Evolutionary conservation across 208 protist genomes (phyloP).

Genomic region (Acanthamoeba culbertsoni): DNA sequence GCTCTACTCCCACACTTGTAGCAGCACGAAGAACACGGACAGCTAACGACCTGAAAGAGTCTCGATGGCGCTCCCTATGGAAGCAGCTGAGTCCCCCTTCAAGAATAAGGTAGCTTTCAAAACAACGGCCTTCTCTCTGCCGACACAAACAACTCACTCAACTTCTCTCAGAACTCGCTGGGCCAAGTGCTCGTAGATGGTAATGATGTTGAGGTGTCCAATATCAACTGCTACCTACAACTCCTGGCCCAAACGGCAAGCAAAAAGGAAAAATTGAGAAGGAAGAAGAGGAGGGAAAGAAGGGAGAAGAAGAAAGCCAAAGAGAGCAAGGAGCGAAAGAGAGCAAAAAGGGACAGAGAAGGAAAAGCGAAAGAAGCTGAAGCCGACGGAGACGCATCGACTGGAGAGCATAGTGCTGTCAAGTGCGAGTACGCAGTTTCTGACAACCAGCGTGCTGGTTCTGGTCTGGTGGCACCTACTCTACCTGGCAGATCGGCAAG

Average conservation of each 20-base stretch:
- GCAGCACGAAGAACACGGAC: not conserved
- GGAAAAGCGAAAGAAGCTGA: not conserved
- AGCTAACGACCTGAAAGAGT: not conserved
- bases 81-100: not conserved
- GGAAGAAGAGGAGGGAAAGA: not conserved
- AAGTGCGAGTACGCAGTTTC: no score
- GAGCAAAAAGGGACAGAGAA: not conserved
- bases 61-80: not conserved
- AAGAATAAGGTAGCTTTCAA: constrained; percentile 44
- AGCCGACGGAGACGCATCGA: not conserved
- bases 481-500: no score
- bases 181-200: not conserved
- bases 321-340: not conserved
- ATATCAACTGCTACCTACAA: constrained; percentile 23
- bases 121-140: no score
- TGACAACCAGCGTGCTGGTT: no score
- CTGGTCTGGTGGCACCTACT: no score
- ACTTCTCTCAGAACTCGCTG: not conserved
- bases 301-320: not conserved
- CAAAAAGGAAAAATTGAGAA: constrained; percentile 25
- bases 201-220: not conserved
- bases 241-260: not conserved
- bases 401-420: not conserved
- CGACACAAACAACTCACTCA: no score
- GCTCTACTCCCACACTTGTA: not conserved